Conservation (phyloP, 2,329 filamentous ascomycete genomes). For the Fusarium gaditjirri region DNA sequence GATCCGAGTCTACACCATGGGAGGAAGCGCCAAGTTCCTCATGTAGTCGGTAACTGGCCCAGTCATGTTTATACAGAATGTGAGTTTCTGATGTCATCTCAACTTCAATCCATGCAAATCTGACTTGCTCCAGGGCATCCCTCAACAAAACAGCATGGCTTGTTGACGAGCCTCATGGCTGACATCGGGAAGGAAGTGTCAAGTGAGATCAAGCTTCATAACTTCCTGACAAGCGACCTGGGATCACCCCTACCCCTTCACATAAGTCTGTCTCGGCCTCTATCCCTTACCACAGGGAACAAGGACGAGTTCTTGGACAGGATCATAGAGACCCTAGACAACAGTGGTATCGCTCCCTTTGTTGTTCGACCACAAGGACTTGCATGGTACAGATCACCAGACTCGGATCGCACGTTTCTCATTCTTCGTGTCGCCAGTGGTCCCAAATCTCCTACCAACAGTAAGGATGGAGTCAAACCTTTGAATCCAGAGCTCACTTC, state of each 20-base stretch:
- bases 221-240: conserved; percentile 80
- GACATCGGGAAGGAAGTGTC: conserved; percentile 50
- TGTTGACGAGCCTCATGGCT: conserved; percentile 58
- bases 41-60: conserved; percentile 91
- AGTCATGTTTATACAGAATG: conserved; percentile 94
- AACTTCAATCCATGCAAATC: not conserved
- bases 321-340: conserved; percentile 57
- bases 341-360: conserved; percentile 48
- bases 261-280: conserved; percentile 86
- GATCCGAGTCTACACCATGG: conserved; percentile 88
- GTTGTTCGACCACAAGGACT: conserved; percentile 53
- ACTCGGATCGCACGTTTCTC: conserved; percentile 82
- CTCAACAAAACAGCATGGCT: conserved; percentile 55
- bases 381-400: conserved; percentile 63
- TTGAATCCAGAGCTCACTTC: conserved; percentile 65
- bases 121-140: conserved; percentile 63
- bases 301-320: conserved; percentile 74
- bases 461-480: conserved; percentile 42
- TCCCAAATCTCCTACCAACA: not conserved
- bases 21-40: conserved; percentile 82
- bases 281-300: conserved; percentile 77
- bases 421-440: conserved; percentile 71
- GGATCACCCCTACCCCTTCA: conserved; percentile 84
- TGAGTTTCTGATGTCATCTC: conserved; percentile 58
- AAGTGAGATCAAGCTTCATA: conserved; percentile 62